Evolutionary conservation across 1,284 basidiomycete species (phyloP).

Genomic region (Amylostereum chailletii): DNA sequence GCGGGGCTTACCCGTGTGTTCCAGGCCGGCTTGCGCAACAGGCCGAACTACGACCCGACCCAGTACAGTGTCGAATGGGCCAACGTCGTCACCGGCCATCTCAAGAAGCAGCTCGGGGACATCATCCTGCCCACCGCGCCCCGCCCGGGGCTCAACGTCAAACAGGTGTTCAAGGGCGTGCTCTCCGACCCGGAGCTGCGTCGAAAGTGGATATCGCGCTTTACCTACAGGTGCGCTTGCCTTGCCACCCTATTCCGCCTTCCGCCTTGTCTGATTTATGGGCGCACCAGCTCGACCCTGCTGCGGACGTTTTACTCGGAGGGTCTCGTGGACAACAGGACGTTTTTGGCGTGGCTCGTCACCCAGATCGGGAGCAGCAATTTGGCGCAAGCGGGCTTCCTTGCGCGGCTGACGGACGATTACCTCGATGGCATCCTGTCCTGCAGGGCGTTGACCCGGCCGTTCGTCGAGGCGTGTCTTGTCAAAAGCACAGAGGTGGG

Average conservation of each 20-base stretch:
- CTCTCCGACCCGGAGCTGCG: slow-evolving; percentile 61
- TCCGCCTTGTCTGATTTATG: slow-evolving; percentile 4
- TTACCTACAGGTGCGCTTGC: slow-evolving; percentile 61
- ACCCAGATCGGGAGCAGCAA: slow-evolving; percentile 72
- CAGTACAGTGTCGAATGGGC: slow-evolving; percentile 92
- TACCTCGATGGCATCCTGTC: slow-evolving; percentile 69
- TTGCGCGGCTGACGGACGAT: slow-evolving; percentile 71
- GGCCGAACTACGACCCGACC: slow-evolving; percentile 65
- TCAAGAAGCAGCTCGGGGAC: slow-evolving; percentile 84
- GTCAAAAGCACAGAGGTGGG: slow-evolving; percentile 63
- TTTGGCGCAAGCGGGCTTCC: slow-evolving; percentile 79
- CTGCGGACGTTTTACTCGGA: slow-evolving; percentile 75
- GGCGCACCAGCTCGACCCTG: slow-evolving; percentile 50
- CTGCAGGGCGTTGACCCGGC: slow-evolving; percentile 54
- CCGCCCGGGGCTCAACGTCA: slow-evolving; percentile 65
- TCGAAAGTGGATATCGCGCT: slow-evolving; percentile 74
- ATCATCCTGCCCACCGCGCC: slow-evolving; percentile 78
- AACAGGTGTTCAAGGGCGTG: slow-evolving; percentile 72
- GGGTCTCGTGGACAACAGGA: slow-evolving; percentile 74
- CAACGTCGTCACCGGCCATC: slow-evolving; percentile 75
- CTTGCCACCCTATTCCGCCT: slow-evolving; percentile 10
- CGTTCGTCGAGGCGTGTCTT: slow-evolving; percentile 61
- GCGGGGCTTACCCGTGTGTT: not conserved
- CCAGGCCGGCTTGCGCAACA: slow-evolving; percentile 65
- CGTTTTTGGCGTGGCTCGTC: slow-evolving; percentile 80